Evolutionary conservation across 768 basidiomycete genomes (phyloP), one percentile per base, ranked within the genome.

Genomic region (Mycena polygramma): DNA sequence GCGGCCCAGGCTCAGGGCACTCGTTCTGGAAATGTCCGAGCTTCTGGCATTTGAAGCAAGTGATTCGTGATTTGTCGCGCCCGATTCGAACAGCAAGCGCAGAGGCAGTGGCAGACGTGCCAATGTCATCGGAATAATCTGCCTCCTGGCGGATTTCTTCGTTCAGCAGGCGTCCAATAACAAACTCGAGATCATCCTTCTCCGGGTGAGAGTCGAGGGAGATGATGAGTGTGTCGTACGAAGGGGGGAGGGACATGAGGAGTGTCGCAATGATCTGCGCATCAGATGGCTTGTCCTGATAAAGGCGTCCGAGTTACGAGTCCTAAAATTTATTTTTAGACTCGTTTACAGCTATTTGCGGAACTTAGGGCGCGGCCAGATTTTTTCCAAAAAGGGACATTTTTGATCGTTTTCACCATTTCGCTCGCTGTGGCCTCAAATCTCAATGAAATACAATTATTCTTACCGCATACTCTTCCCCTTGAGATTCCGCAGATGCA

Each of bases 231-330:
- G 67, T 68, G 60, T 62, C 60, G 54, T 68, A 68, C 0, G 60
- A 4, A 7, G 57, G 35, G 53, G 60, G 67, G 41, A 68, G 67
- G 43, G 67, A 68, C 59, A 68, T 68, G 52, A 68, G 53, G 6
- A 68, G 59, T 0, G 67, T 68, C 4, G 67, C 67, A 20, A 68
- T 68, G 26, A 68, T 62, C 35, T 68, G 67, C 24, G 67, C 67
- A 17, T 68, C 67, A 17, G 67, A 68, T 4, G 67, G 67, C 45
- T 68, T 68, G 60, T 68, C 67, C 7, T 57, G 36, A 24, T 60
- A 63, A 17, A 68, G 35, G 20, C 67, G 59, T 0, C 53, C 67
- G 53, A 68, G 67, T 20, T 61, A n/a, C n/a, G n/a, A n/a, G n/a
- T n/a, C n/a, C n/a, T n/a, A n/a, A n/a, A n/a, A n/a, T n/a, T n/a